Base-by-base conservation (phyloP, 352 stramenopile genomes). In the Plasmopara viticola region DNA sequence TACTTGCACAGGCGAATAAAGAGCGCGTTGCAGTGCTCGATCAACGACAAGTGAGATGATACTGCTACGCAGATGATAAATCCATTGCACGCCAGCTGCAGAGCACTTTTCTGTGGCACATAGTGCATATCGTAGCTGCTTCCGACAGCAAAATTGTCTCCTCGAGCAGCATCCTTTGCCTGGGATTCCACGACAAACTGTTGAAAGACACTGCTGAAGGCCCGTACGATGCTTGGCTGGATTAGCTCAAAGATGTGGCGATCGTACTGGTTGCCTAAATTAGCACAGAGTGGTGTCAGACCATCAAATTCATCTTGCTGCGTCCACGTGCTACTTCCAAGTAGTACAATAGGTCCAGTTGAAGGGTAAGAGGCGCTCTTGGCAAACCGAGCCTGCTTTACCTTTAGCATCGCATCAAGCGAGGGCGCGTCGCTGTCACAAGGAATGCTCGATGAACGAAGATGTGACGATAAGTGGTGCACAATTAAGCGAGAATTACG, bases 81-180 rank as follows among this genome's bases (percentile, higher is more conserved):
- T 2, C 78, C 81, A 40, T 91, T 91, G 68, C 78, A 86, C 7
- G 78, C 81, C 29, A 91, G 60, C 39, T 88, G 76, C 2, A 91
- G 66, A 35, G 83, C 82, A 20, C 63, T 82, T 53, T 87, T 86
- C 52, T 84, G 74, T 1, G 80, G 80, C 9, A 87, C 52, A 49
- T 91, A 89, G 50, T 74, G 57, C 57, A 72, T 60, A 30, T 70
- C 60, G 49, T 73, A 69, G 18, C 25, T 56, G 10, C 52, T 64
- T 9, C 57, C 38, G 0, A 60, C 45, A 10, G 58, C 62, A 9
- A 66, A 51, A 49, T 68, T 63, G 13, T 58, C 43, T 7, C 39
- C 59, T 6, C 57, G 49, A 25, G 62, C 48, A 30, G 58, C 59
- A 39, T 85, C 74, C 37, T 71, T 73, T 12, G 64, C 57, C 18